Base-by-base conservation (phyloP, 768 basidiomycete species). In the Collybia nuda region DNA sequence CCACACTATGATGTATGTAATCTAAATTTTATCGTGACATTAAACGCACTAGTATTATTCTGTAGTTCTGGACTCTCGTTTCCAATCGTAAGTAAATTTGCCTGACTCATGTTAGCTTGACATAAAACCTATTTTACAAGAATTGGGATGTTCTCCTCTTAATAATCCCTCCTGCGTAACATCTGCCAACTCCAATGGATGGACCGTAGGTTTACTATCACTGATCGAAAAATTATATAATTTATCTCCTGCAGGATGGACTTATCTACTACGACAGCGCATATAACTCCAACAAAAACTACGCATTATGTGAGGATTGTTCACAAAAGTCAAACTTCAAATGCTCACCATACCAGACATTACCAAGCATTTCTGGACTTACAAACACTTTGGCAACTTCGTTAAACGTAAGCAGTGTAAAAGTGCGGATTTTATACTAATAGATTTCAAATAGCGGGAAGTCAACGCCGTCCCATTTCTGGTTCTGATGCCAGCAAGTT, bases 201-300 rank as follows among this genome's bases (percentile, higher is more conserved):
- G 75, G 75, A 75, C 66, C 50, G 75, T 55, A 69, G 44, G 1
- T 22, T 22, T 11, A 6, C 14, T 8, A 14, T 38, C n/a, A 15
- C 18, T 6, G 5, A 22, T n/a, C 6, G 0, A 22, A 43, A 36
- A 42, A 42, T 29, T 52, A 29, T 38, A 15, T 47, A 5, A 18
- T 52, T 12, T 22, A 14, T 40, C 51, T 11, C 9, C 19, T 29
- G 11, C 43, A 69, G 68, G 68, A 70, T 43, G 66, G 66, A 6
- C 42, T 70, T 48, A 68, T 74, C 12, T 76, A 74, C 56, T 77
- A 77, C 43, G 76, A 76, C 50, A 56, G 67, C 1, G 51, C 66
- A 38, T 75, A 69, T 44, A 67, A 69, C 5, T 61, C 63, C 21
- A 73, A 72, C 51, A 55, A 62, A n/a, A 73, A 73, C 52, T 66